These are phyloP conservation scores for Agaricus blazei DNA, from an alignment of 768 basidiomycete species.

Conservation along the genomic window DNA sequence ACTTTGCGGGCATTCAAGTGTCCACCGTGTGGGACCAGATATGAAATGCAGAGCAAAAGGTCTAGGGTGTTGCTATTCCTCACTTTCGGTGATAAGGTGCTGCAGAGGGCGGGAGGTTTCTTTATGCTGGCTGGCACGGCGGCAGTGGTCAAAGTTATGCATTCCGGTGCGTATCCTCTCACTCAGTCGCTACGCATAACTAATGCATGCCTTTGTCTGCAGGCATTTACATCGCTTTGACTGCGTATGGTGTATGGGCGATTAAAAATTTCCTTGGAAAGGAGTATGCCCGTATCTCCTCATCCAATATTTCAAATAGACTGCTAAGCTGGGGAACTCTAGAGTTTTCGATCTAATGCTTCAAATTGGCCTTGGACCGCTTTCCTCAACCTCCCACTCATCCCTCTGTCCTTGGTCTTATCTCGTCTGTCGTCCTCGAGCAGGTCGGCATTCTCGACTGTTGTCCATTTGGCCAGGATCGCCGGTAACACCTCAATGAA, in stretches of 20 bases:
- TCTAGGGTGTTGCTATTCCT: constrained; percentile 47
- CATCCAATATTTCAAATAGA: neutral
- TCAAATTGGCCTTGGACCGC: constrained; percentile 73
- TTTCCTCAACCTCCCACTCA: constrained; percentile 67
- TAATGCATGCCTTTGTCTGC: neutral
- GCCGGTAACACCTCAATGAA: constrained; percentile 28
- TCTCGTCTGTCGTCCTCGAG: constrained; percentile 43
- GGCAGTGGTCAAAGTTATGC: constrained; percentile 47
- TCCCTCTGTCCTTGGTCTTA: constrained; percentile 63
- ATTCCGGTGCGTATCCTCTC: constrained; percentile 45
- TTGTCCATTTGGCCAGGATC: constrained; percentile 43
- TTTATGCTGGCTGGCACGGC: constrained; percentile 47
- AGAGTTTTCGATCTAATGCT: constrained; percentile 58
- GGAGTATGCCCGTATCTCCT: constrained; percentile 37
- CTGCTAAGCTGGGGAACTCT: neutral
- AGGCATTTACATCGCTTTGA: constrained; percentile 44
- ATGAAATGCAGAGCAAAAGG: constrained; percentile 64
- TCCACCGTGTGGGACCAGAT: constrained; percentile 66
- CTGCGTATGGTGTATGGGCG: constrained; percentile 71
- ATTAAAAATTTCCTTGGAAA: constrained; percentile 63
- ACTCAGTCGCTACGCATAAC: neutral
- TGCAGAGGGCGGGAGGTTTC: constrained; percentile 48
- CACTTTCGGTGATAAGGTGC: constrained; percentile 40
- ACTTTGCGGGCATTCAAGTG: constrained; percentile 65
- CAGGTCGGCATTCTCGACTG: constrained; percentile 25